Base-by-base conservation (phyloP, 192 early-diverging fungal genomes). In the Gigaspora rosea region DNA sequence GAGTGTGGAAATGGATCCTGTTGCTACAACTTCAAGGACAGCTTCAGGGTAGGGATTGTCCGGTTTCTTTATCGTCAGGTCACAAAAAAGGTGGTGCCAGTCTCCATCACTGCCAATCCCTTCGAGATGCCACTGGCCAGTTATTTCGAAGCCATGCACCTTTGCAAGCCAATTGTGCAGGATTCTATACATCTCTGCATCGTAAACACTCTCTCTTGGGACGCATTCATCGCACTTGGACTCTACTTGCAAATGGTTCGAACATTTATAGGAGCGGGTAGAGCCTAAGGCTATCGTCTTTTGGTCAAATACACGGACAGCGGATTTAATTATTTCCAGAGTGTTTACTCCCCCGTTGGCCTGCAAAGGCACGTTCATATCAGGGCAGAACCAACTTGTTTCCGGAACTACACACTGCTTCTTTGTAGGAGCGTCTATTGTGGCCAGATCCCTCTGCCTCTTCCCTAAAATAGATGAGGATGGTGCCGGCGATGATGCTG, bases 181-280 rank as follows among this genome's bases (percentile, higher is more conserved):
- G 15, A 71, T 57, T 10, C 50, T 72, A 50, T 70, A 70, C 65
- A 77, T 22, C 35, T 77, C 65, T 4, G 76, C 51, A 69, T 77
- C 76, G 51, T 77, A 77, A 10, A 51, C 70, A 56, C 76, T 77
- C 65, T 77, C 65, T 32, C 50, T 1, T 18, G 41, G 64, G 51
- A 68, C 75, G 73, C 8, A 4, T 32, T 20, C 20, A 50, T 22
- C 33, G n/a, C 8, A 18, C 32, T 71, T 6, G 18, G 69, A 71
- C 15, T 49, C 20, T 46, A 49, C 22, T 13, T n/a, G 12, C 48
- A 46, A 51, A 68, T 76, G 27, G 35, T 47, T 59, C 41, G 54
- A n/a, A 22, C 27, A 9, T 75, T 75, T 75, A 49, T 75, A 75
- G 64, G 73, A 59, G 73, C 57, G 73, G 57, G 15, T 47, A 6